Base-by-base conservation (phyloP, 176 grass and related monocot genomes). In the Coix lacrymajobi region DNA sequence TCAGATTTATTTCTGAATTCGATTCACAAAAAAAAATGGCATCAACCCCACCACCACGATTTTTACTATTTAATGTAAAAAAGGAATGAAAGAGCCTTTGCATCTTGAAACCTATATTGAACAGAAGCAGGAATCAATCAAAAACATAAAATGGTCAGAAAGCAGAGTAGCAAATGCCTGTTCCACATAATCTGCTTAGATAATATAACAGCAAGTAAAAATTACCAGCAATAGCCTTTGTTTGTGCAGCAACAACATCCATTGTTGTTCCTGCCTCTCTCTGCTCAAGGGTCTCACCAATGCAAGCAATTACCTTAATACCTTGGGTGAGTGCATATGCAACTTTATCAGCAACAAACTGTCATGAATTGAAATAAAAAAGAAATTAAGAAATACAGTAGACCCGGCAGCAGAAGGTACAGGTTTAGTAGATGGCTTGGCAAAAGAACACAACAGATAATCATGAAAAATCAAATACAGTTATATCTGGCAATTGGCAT, bases 231-330 rank as follows among this genome's bases (percentile, higher is more conserved):
- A 97, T 97, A 73, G 91, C 86, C 90, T 93, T 93, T 62, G 88
- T 93, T 70, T 93, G 94, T 79, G 91, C 75, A 62, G 92, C 83
- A 88, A 89, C 89, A 60, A 97, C 85, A 41, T 92, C 66, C 85
- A 92, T 89, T 45, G 94, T 97, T 13, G 85, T 84, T 76, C 87
- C 94, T 69, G 91, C 80, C 84, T 97, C 94, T 34, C 89, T 88
- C 75, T 94, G 92, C 63, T 97, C 85, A 84, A 97, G 83, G 17
- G 91, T 97, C 83, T 97, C 94, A 80, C 94, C 92, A 66, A 94
- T 91, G 89, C 94, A 97, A 79, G 87, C 94, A 88, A 97, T 97
- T 67, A 97, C 94, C 76, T 90, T 97, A 67, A 97, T 37, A 75
- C 92, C 85, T 94, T 94, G 85, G 31, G 85, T 87, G 30, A 97